Evolutionary conservation across 2,329 filamentous ascomycete species (phyloP), one percentile per base, ranked within the genome.

Genomic region (Penicillium sp.): DNA sequence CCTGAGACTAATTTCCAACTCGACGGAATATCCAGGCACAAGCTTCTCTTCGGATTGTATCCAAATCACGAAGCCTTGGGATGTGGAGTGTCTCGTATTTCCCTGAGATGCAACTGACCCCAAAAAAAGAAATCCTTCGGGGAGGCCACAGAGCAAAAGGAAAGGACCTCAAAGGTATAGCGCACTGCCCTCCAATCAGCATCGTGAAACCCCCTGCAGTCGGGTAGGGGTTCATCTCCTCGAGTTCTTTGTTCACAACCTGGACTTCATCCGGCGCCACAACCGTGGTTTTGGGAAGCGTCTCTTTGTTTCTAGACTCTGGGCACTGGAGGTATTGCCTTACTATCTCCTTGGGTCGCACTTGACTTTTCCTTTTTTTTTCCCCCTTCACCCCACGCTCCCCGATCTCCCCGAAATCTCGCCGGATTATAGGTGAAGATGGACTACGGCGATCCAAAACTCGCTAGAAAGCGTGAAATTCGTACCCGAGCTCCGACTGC

Each of bases 401-500:
- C 54, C 51, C 45, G 38, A 29, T 42, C 54, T 64, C 62, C 62
- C 61, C 59, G 61, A 59, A 42, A 39, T 43, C 41, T 42, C 42
- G 5, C n/a, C 43, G 22, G 40, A 43, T 48, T 47, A 42, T 5
- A 22, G 31, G 11, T 36, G 27, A 22, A 41, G 8, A 65, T 65
- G 62, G 59, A 61, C 6, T 54, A 55, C 38, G 36, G 43, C 44
- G 50, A 59, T 16, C 41, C 52, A 16, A 59, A 47, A 48, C 39
- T 57, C 31, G 6, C 43, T 45, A 62, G 52, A 50, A 65, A 58
- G 55, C 61, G 62, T 18, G 62, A 65, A 24, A 59, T 57, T 50
- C 62, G 61, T 21, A 65, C 61, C 42, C 61, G 62, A 45, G 62
- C 62, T n/a, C 61, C 61, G 24, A 65, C 62, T 24, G 62, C 62